Evolutionary conservation across 345 rosid genomes (phyloP), one percentile per base, ranked within the genome.

Genomic region (Carallia brachiata): DNA sequence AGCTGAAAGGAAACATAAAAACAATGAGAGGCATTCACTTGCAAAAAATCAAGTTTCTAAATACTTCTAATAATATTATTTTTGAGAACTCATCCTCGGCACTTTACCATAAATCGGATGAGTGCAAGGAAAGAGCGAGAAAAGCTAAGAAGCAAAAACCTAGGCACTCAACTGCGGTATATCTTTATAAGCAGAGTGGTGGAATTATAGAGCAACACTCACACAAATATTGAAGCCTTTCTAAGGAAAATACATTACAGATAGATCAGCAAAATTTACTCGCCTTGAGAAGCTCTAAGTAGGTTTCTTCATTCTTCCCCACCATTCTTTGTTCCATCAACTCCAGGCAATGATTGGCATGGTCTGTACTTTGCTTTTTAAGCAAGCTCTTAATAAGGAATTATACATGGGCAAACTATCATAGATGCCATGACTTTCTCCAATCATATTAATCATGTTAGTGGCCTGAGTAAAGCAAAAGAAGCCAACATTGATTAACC

Each of bases 231-330:
- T 44, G 23, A 55, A 37, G 54, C 36, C 68, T 37, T 63, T 48
- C 44, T 40, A 34, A 17, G 32, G n/a, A 70, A 65, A 64, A 65
- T 12, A 19, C 56, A 52, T 39, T 13, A 63, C 50, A 65, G n/a
- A 36, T 27, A 73, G 59, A 50, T 39, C 10, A 69, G 61, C 17
- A 62, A 61, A 18, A 17, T 54, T 47, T 44, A 76, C 87, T 73
- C 69, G 91, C 97, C 92, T 91, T 81, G 63, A 91, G 97, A 76
- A 91, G 95, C 74, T 80, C 84, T 34, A 67, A 36, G 75, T 91
- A 90, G 55, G 98, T 94, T 67, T 58, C 73, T 75, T 86, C 93
- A 72, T 88, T 82, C 88, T 84, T 94, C 70, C 93, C 97, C 23
- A 84, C 82, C 82, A 73, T 77, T 71, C 69, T 74, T 3, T 18